Base-by-base conservation (phyloP, 1,284 basidiomycete species). In the Hypsizygus ulmarius region DNA sequence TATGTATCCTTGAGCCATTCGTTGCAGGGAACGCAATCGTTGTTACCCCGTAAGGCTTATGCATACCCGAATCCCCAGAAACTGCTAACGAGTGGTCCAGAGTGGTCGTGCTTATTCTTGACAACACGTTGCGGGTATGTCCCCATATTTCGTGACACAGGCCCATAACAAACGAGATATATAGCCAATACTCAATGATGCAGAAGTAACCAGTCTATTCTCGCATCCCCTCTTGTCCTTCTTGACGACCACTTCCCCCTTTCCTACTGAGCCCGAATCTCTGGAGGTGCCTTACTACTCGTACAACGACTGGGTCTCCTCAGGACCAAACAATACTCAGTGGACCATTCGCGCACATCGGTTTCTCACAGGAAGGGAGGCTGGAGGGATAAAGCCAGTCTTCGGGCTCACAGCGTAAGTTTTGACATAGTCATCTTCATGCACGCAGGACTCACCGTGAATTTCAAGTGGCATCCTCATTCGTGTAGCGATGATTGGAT, bases 341-440 rank as follows among this genome's bases (percentile, higher is more conserved):
- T 62, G 66, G 50, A 49, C 55, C 5, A 59, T 62, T 21, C 63
- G 88, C 16, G 75, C 83, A 59, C 90, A 93, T 65, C 72, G 75
- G 11, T 93, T 93, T 68, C 70, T 92, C 35, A 93, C 90, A 0
- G 90, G 90, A 0, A 69, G 89, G 33, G 90, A 93, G 64, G 80
- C 77, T 3, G 82, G 83, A 12, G 89, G 89, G 0, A 79, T 90
- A 14, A 91, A 90, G 58, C 91, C 90, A 11, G 81, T 93, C 1
- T 90, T 82, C 54, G 90, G 90, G 2, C 67, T 93, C 11, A 93
- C 91, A 40, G 80, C 89, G 88, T 92, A 60, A 56, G 81, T 75
- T 8, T n/a, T 33, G 11, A 34, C 29, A 18, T 37, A 7, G 12
- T 21, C 27, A 19, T 25, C 27, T 12, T 11, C 39, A 30, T 9